These are phyloP conservation scores for Exophiala aquamarina DNA, from an alignment of 2,329 filamentous ascomycete genomes.

Conservation along the genomic window DNA sequence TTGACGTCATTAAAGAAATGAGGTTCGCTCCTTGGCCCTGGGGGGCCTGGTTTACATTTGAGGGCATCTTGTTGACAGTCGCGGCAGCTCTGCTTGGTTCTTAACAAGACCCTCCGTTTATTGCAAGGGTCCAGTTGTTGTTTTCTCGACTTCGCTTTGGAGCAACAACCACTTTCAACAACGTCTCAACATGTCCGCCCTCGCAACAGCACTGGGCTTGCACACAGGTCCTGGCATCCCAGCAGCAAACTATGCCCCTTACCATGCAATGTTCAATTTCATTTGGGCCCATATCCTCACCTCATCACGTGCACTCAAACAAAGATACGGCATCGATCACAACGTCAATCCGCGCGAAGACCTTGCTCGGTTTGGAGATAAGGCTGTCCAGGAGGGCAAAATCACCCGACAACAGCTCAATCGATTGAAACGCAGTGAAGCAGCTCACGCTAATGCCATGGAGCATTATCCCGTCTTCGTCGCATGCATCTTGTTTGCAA, in stretches of 20 bases:
- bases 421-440: slow-evolving; percentile 46
- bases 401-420: slow-evolving; percentile 44
- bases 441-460: slow-evolving; percentile 49
- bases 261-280: slow-evolving; percentile 42
- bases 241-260: slow-evolving; percentile 31
- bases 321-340: slow-evolving; percentile 47
- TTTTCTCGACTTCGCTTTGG: no score
- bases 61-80: no score
- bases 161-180: no score
- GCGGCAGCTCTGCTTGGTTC: no score
- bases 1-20: no score
- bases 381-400: slow-evolving; percentile 44
- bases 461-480: slow-evolving; percentile 38
- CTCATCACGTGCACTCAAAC: slow-evolving; percentile 45
- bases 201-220: slow-evolving; percentile 12
- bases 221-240: background rate
- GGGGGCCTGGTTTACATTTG: no score
- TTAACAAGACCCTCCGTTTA: no score
- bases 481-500: slow-evolving; percentile 34
- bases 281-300: slow-evolving; percentile 46
- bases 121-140: no score
- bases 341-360: slow-evolving; percentile 49
- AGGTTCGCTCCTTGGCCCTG: no score
- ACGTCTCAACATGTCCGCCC: slow-evolving; percentile 17
- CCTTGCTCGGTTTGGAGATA: slow-evolving; percentile 46